phyloP scores from a whole-genome alignment of 139 green algal species.

The Pleodorina starrii region DNA sequence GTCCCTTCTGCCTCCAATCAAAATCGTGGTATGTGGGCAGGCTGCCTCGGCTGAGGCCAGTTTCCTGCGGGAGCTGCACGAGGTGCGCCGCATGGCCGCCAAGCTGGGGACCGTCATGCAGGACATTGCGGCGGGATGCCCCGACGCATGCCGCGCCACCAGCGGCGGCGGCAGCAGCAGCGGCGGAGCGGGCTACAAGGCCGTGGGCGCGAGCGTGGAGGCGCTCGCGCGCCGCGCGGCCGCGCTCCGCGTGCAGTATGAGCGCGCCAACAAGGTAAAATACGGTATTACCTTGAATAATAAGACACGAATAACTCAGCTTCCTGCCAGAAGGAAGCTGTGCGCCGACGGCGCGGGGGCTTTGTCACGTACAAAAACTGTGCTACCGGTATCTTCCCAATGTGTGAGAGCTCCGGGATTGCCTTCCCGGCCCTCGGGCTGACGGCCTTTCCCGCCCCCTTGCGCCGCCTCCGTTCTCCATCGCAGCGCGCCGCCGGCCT shows the following conservation, averaged over 20 bases:
- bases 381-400: no score
- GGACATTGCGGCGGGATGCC: slow-evolving; percentile 18
- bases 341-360: no score
- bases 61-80: slow-evolving; percentile 43
- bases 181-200: slow-evolving; percentile 18
- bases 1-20: neutral
- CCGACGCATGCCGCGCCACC: neutral
- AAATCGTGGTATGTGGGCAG: neutral
- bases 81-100: slow-evolving; percentile 32
- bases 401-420: no score
- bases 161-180: neutral
- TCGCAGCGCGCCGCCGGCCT: slow-evolving; percentile 17
- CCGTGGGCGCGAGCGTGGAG: neutral
- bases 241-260: neutral
- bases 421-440: neutral
- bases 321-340: no score
- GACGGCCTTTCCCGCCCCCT: neutral
- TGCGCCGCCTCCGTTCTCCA: neutral
- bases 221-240: neutral
- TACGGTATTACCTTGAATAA: neutral
- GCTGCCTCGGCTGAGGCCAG: slow-evolving; percentile 8
- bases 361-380: no score
- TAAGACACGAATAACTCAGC: neutral
- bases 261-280: slow-evolving; percentile 37
- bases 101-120: neutral